Evolutionary conservation across 1,139 yeast species (phyloP), one percentile per base, ranked within the genome.

Genomic region (Debaryomyces subglobosus): DNA sequence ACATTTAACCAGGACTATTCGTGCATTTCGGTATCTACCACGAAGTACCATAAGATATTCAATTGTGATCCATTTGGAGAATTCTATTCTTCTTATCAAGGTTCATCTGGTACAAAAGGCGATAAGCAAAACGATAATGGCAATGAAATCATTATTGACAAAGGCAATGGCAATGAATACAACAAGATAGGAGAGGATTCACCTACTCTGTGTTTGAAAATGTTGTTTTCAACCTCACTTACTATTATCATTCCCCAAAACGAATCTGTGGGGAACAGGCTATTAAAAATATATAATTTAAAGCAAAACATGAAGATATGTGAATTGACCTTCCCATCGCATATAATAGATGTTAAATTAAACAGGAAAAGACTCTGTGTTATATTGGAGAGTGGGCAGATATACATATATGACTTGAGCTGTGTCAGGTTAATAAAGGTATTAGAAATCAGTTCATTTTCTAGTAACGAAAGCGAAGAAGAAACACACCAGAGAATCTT

Each of bases 171-270:
- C 7, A 36, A 24, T 30, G 40, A 29, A 35, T 44, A 38, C 29
- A 45, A 40, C 21, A 39, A 44, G 8, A 24, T 20, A 12, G 43
- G 39, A 6, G 43, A 34, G 15, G 43, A 25, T 12, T 25, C 39
- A 9, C 72, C 76, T 12, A 69, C 77, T 1, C 58, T 66, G 6
- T 63, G 65, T 49, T 58, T 83, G 23, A 85, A 85, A 54, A 85
- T 86, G 86, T 71, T 87, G 8, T 86, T 85, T 58, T 82, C 89
- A 5, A 85, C 92, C 0, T 84, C 90, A 3, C 67, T 87, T 35
- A 75, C 88, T 1, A 86, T 88, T 1, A 74, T 86, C 1, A 86
- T 84, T 0, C 87, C 79, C 3, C 62, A 68, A 43, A 50, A 78
- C 1, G 65, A 68, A 49, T 69, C 73, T 46, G 64, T 70, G 47